Base-by-base conservation (phyloP, 179 eudicot genomes). In the Actinidia polygama region DNA sequence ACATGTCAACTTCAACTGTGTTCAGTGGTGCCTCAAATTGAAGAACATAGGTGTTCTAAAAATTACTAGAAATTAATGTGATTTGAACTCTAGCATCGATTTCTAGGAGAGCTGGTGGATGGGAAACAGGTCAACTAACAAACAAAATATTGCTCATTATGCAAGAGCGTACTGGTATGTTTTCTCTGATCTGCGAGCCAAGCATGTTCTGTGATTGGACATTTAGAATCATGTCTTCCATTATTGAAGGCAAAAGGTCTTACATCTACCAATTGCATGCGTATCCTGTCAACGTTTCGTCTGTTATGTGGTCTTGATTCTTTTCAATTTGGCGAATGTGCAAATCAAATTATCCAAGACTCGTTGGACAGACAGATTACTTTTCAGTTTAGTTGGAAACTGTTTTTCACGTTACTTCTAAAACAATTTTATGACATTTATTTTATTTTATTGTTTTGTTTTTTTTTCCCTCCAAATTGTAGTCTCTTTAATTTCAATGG, bases 1-100 rank as follows among this genome's bases (percentile, higher is more conserved):
- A 23, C 10, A n/a, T n/a, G 69, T 63, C 69, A n/a, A 11, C 26
- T 63, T 63, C 69, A 63, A 63, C 9, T n/a, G 10, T 23, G 69
- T n/a, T 63, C 44, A 24, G 72, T 67, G 44, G 72, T 66, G 72
- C 72, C 46, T 67, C 46, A 67, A 10, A 26, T 67, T 67, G 72
- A 67, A 67, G 72, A 67, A 36, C 72, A 30, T 26, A 67, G 46
- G 46, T 67, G 69, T 63, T 9, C 15, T 36, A 67, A 26, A 67
- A 26, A 9, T 24, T 67, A 36, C 62, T 53, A 59, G 63, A 15
- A 64, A 64, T 64, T 7, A 7, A 64, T 21, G 69, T 40, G 44
- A 23, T 21, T 64, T 64, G 69, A 24, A 64, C 69, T 23, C 69
- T 8, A 64, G 36, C 69, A 23, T 4, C 24, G 44, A 64, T 64